Evolutionary conservation across 2,329 filamentous ascomycete genomes (phyloP).

Genomic region (Penicillium sp.): DNA sequence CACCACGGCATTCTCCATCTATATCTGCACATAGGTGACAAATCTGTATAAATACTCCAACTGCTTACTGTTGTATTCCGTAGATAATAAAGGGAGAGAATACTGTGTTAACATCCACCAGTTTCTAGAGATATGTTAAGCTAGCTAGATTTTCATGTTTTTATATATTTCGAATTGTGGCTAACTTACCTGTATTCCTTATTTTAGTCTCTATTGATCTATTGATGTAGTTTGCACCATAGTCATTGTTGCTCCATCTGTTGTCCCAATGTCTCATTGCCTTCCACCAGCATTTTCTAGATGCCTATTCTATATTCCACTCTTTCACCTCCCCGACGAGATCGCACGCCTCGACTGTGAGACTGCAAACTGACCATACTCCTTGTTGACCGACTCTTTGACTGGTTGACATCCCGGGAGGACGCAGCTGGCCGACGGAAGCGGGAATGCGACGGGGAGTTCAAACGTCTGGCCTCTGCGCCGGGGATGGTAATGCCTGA

Average conservation of each 20-base stretch:
- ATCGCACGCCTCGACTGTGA: slow-evolving; percentile 33
- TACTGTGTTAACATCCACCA: neutral
- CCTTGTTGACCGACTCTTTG: slow-evolving; percentile 36
- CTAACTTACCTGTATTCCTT: too few species aligned
- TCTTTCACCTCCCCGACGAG: slow-evolving; percentile 26
- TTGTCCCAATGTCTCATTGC: neutral
- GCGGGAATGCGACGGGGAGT: slow-evolving; percentile 20
- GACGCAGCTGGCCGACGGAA: slow-evolving; percentile 24
- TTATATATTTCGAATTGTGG: neutral
- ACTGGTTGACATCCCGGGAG: slow-evolving; percentile 20
- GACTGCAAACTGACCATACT: slow-evolving; percentile 30
- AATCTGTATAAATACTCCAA: too few species aligned
- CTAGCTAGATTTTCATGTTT: rapidly evolving
- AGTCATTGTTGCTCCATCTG: neutral
- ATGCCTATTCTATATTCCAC: neutral
- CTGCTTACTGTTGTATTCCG: neutral
- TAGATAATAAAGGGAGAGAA: neutral
- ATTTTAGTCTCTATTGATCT: too few species aligned
- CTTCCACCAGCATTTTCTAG: neutral
- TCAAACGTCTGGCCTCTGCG: slow-evolving; percentile 9
- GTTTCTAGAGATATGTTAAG: neutral
- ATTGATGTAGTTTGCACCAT: rapidly evolving
- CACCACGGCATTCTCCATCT: too few species aligned
- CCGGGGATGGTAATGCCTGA: slow-evolving; percentile 4
- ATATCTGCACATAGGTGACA: too few species aligned